A percentile compares a stretch with the other conserved stretches of the same genome.
Conservation (phyloP, 164 flowering plant species). For the Macadamia tetraphylla region DNA sequence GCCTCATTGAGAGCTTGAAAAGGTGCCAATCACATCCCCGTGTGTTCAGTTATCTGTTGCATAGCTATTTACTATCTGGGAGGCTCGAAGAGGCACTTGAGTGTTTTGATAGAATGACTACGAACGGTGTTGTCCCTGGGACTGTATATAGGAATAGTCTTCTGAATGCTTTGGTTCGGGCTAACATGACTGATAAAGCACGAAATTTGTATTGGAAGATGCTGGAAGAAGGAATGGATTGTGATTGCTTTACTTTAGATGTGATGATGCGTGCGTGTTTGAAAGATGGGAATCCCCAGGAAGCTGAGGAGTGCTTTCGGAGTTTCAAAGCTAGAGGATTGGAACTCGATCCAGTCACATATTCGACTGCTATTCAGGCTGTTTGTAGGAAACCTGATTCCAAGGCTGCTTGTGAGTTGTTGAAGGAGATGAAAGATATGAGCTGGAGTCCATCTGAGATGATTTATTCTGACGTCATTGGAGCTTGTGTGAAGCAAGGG, state of each 20-base stretch:
- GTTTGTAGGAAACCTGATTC: constrained; percentile 41
- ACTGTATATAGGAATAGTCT: constrained; percentile 26
- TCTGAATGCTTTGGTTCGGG: constrained; percentile 37
- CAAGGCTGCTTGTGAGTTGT: constrained; percentile 33
- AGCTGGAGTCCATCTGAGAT: constrained; percentile 49
- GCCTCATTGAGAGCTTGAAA: constrained; percentile 26
- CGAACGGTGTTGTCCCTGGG: constrained; percentile 26
- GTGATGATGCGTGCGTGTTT: constrained; percentile 50
- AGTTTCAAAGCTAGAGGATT: constrained; percentile 45
- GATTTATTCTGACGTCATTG: constrained; percentile 40
- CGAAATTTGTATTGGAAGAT: constrained; percentile 34
- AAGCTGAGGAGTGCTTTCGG: constrained; percentile 41
- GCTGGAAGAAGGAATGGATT: constrained; percentile 26
- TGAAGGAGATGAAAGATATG: constrained; percentile 67
- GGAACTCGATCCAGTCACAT: constrained; percentile 30
- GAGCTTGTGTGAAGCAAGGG: constrained; percentile 55
- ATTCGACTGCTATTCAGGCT: constrained; percentile 42
- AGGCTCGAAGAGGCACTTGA: constrained; percentile 39
- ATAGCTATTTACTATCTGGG: constrained; percentile 33
- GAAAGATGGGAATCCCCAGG: constrained; percentile 43
- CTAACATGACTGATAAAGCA: constrained; percentile 30
- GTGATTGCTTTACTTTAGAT: constrained; percentile 38
- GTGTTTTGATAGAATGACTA: constrained; percentile 38
- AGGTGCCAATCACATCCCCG: constrained; percentile 28
- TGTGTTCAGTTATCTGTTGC: constrained; percentile 42